These are phyloP conservation scores for Ceratocystis alfenasii DNA, from an alignment of 2,329 filamentous ascomycete genomes.

Conservation along the genomic window DNA sequence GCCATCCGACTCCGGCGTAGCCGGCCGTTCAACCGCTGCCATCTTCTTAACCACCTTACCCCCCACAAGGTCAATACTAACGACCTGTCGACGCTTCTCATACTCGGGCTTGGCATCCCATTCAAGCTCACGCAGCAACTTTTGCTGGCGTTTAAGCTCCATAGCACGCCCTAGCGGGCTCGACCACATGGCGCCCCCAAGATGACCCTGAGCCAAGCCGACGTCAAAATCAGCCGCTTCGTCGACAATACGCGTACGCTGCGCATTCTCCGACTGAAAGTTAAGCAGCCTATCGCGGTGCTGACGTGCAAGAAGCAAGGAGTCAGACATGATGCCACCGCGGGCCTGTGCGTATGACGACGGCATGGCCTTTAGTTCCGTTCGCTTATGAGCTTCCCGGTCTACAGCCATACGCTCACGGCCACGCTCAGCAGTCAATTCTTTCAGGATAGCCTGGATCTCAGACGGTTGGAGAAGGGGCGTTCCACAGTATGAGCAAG, in stretches of 20 bases:
- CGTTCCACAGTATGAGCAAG: conserved; percentile 78
- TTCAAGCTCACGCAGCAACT: conserved; percentile 70
- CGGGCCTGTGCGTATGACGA: conserved; percentile 46
- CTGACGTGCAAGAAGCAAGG: conserved; percentile 54
- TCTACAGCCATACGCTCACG: conserved; percentile 76
- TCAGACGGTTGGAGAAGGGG: conserved; percentile 61
- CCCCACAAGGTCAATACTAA: conserved; percentile 71
- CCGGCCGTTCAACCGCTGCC: conserved; percentile 48
- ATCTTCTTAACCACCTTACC: conserved; percentile 65
- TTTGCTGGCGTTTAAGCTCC: conserved; percentile 77
- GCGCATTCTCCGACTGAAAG: conserved; percentile 78
- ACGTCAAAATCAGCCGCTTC: conserved; percentile 59
- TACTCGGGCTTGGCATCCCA: conserved; percentile 77
- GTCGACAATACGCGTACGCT: conserved; percentile 71
- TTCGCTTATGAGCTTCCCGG: conserved; percentile 53
- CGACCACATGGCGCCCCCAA: conserved; percentile 63
- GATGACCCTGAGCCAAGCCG: conserved; percentile 32
- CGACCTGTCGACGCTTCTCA: conserved; percentile 73
- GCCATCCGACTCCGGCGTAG: conserved; percentile 39
- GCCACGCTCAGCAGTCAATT: conserved; percentile 74
- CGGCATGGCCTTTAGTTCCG: conserved; percentile 51
- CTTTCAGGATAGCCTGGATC: conserved; percentile 71
- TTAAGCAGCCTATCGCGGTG: conserved; percentile 70
- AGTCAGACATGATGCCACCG: conserved; percentile 29
- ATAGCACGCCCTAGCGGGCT: conserved; percentile 68